Percentiles rank a stretch among this genome's conserved stretches.
Evolutionary conservation across 805 yeast genomes (phyloP).

Genomic region (Metschnikowia drakensbergensis): DNA sequence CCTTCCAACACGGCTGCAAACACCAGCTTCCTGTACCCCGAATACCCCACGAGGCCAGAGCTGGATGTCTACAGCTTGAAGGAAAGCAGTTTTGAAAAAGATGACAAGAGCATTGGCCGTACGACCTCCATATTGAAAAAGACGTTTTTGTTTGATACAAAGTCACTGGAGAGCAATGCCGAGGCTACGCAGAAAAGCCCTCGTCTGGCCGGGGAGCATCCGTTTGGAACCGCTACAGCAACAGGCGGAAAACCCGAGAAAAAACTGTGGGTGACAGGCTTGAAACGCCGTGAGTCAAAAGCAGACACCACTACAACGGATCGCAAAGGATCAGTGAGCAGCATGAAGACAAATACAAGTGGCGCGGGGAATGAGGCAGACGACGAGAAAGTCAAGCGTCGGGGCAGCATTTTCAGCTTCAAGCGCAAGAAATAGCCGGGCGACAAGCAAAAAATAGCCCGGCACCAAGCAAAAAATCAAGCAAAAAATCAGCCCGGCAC

Average conservation of each 20-base stretch:
- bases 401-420: slow-evolving; percentile 37
- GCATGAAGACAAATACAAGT: slow-evolving; percentile 14
- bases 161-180: slow-evolving; percentile 11
- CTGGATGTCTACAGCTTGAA: slow-evolving; percentile 2
- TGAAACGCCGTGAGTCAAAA: slow-evolving; percentile 29
- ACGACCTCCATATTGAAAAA: slow-evolving; percentile 27
- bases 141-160: slow-evolving; percentile 27
- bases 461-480: neutral
- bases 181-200: slow-evolving; percentile 8
- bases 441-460: neutral
- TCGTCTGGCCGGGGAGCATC: slow-evolving; percentile 1
- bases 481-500: neutral
- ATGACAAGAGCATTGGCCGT: slow-evolving; percentile 7
- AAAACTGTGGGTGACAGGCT: slow-evolving; percentile 40
- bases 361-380: slow-evolving; percentile 5
- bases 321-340: slow-evolving; percentile 22
- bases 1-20: neutral
- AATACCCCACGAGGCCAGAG: slow-evolving; percentile 1
- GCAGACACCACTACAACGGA: slow-evolving; percentile 18
- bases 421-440: slow-evolving; percentile 22
- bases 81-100: slow-evolving; percentile 1
- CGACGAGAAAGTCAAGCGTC: slow-evolving; percentile 15
- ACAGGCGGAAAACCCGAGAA: slow-evolving; percentile 23
- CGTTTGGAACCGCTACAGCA: neutral
- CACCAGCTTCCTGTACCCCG: neutral